These are phyloP conservation scores for Saccharomyces mikatae DNA, from an alignment of 805 yeast species.

Conservation along the genomic window DNA sequence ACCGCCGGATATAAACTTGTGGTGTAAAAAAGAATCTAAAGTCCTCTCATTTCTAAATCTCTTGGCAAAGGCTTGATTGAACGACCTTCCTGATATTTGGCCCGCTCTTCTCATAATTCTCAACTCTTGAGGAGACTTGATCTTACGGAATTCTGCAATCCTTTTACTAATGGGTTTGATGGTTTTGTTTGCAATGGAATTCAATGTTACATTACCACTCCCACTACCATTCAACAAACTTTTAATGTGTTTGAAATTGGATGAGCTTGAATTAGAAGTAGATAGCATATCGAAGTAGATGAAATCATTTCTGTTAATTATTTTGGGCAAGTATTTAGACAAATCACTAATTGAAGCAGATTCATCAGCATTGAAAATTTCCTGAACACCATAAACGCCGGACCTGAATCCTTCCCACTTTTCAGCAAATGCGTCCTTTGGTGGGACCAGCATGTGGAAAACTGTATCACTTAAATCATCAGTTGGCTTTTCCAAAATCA, in stretches of 20 bases:
- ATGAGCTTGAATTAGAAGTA: background rate
- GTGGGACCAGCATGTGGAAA: slow-evolving; percentile 79
- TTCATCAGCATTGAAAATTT: slow-evolving; percentile 81
- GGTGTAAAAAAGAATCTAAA: slow-evolving; percentile 71
- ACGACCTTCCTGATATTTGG: slow-evolving; percentile 72
- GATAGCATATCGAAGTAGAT: slow-evolving; percentile 47
- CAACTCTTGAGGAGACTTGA: slow-evolving; percentile 73
- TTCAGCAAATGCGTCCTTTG: slow-evolving; percentile 67
- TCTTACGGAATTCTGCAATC: slow-evolving; percentile 39
- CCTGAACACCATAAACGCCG: slow-evolving; percentile 74
- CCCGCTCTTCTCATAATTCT: slow-evolving; percentile 76
- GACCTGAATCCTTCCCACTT: slow-evolving; percentile 94
- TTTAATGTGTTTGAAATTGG: slow-evolving; percentile 6
- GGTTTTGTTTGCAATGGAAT: slow-evolving; percentile 23
- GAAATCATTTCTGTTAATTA: slow-evolving; percentile 41
- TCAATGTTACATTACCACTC: slow-evolving; percentile 19
- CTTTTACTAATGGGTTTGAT: slow-evolving; percentile 18
- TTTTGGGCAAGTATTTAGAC: slow-evolving; percentile 7
- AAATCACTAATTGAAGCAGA: slow-evolving; percentile 36
- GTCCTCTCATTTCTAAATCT: slow-evolving; percentile 67
- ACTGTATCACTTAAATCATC: slow-evolving; percentile 44
- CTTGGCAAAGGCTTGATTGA: slow-evolving; percentile 69
- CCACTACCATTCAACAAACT: slow-evolving; percentile 18
- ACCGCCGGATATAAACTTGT: slow-evolving; percentile 76
- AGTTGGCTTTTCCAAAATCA: slow-evolving; percentile 54